Evolutionary conservation across 441 rosid species (phyloP).

Genomic region (Iberis amara): DNA sequence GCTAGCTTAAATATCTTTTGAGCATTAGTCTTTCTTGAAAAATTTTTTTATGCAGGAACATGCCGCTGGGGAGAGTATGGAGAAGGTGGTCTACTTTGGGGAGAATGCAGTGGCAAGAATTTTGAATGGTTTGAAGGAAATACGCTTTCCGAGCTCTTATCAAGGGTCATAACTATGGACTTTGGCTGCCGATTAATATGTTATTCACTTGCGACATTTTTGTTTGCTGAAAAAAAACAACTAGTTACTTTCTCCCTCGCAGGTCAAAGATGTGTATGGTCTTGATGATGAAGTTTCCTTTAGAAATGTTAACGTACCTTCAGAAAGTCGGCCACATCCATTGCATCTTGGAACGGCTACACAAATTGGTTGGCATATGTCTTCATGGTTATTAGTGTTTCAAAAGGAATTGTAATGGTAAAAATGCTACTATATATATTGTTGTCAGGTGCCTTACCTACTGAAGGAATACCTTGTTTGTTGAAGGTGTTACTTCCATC

Average conservation of each 20-base stretch:
- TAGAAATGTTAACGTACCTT: conserved; percentile 70
- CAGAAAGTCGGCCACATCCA: conserved; percentile 75
- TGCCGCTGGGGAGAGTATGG: conserved; percentile 97
- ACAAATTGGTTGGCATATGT: conserved; percentile 69
- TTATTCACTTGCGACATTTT: conserved; percentile 12
- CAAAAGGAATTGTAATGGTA: conserved; percentile 1
- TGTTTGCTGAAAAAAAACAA: background rate
- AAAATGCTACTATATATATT: conserved; percentile 9
- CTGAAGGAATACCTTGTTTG: conserved; percentile 96
- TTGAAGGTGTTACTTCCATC: conserved; percentile 91
- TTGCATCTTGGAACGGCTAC: conserved; percentile 92
- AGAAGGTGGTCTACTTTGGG: conserved; percentile 94
- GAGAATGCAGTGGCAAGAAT: conserved; percentile 70
- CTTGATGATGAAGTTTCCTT: conserved; percentile 64
- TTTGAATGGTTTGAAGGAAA: conserved; percentile 95
- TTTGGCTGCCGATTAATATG: conserved; percentile 18
- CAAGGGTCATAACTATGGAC: conserved; percentile 37
- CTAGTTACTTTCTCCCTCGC: background rate
- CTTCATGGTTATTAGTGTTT: conserved; percentile 22
- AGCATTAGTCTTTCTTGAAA: background rate
- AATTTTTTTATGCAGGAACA: conserved; percentile 47
- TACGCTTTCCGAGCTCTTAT: conserved; percentile 57
- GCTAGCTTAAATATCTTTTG: background rate
- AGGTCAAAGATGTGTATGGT: conserved; percentile 97
- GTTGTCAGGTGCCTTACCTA: conserved; percentile 72